A percentile compares a stretch with the other conserved stretches of the same genome.
phyloP scores from a whole-genome alignment of 495 filamentous ascomycete genomes.

The Hypoxylon intermedium region DNA sequence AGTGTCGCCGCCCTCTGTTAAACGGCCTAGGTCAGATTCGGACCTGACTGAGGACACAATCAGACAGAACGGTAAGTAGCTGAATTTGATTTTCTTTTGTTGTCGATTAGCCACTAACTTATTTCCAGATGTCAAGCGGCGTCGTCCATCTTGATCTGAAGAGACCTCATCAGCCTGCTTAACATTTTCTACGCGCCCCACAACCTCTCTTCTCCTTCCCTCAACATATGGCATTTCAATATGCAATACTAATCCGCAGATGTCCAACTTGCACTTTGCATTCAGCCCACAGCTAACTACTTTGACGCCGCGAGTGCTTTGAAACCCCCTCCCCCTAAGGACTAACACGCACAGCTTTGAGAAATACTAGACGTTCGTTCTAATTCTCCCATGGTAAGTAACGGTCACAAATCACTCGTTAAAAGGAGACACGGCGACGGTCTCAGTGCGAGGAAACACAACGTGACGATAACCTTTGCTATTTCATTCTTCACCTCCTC shows the following conservation, averaged over 20 bases:
- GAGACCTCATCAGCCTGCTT: neutral
- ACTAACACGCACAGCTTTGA: conserved; percentile 38
- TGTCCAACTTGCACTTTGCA: conserved; percentile 16
- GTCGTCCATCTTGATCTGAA: conserved; percentile 51
- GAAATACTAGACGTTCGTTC: conserved; percentile 6
- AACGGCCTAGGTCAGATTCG: conserved; percentile 37
- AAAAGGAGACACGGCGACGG: too few relatives aligned
- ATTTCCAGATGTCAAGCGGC: conserved; percentile 57
- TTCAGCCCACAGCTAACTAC: conserved; percentile 23
- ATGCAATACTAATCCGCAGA: conserved; percentile 27
- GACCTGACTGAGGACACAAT: conserved; percentile 25
- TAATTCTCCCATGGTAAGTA: conserved; percentile 38
- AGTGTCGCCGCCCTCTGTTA: conserved; percentile 43
- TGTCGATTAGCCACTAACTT: conserved; percentile 40
- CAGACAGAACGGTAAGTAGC: conserved; percentile 51
- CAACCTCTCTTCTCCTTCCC: conserved; percentile 12
- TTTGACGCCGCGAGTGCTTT: too few relatives aligned
- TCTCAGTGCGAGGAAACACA: neutral
- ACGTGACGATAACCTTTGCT: conserved; percentile 7
- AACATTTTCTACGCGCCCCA: neutral
- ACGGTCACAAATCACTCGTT: conserved; percentile 12
- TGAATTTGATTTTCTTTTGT: neutral
- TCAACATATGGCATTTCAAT: neutral
- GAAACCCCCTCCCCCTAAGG: too few relatives aligned
- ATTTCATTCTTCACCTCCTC: conserved; percentile 9